Evolutionary conservation across 2,329 filamentous ascomycete genomes (phyloP), one percentile per base, ranked within the genome.

Genomic region (Nigrospora sphaerica): DNA sequence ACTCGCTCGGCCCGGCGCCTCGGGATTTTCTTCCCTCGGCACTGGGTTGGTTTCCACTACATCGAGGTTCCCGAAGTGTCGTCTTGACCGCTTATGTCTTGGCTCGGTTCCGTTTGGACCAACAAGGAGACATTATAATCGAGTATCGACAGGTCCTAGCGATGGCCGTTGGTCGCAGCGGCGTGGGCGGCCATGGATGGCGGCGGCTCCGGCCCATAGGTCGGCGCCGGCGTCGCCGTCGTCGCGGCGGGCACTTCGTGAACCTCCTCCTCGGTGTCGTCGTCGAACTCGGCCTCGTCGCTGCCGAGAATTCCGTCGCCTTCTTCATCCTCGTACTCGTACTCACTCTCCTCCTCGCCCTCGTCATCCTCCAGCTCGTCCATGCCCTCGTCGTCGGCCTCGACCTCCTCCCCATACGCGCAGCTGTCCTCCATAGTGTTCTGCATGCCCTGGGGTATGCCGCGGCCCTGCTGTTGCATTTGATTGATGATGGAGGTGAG

Each of bases 381-480:
- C 39, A 75, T 77, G 19, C 72, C 77, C 42, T 78, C 77, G 45
- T 64, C 69, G 55, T 76, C 76, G 19, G 78, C 75, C 52, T 84
- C 82, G 57, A 77, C 83, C 52, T 83, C 80, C 46, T 64, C 69
- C 54, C 76, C 76, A 31, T 79, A 75, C 54, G 84, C 82, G 65
- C 63, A 74, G 60, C 63, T 73, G 60, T 61, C 78, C 63, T 81
- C 83, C 53, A 79, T 72, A 53, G 78, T 79, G 52, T 72, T 76
- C 46, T 72, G 77, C 69, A 80, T 73, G 48, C 81, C 83, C 48
- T 86, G 78, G 4, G 80, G 75, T 45, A 83, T 78, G 46, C 89
- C 89, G 49, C 92, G 83, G 14, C 92, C 91, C 61, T 96, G 91
- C 54, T 88, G 87, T 66, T 97, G 92, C 89, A 97, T 95, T 58